These are phyloP conservation scores for Rhazya stricta DNA, from an alignment of 257 asterid genomes.

Conservation along the genomic window DNA sequence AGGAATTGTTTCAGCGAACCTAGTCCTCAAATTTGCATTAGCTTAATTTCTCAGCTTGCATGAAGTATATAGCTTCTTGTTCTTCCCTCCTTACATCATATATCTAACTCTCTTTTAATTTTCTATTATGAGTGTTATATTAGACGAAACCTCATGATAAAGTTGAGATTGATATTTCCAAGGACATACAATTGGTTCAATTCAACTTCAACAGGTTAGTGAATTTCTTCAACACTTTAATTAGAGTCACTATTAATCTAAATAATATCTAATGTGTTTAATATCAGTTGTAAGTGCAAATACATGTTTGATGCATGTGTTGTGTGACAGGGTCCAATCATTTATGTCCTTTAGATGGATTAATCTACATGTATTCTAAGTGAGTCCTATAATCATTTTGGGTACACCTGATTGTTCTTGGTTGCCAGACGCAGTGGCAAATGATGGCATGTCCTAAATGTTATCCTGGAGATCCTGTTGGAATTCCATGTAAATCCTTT, in stretches of 20 bases:
- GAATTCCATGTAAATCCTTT: no score
- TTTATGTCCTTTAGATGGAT: no score
- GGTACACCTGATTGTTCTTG: no score
- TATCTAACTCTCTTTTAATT: conserved; percentile 4
- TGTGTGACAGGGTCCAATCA: not conserved
- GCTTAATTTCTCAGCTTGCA: not conserved
- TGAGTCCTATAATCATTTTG: no score
- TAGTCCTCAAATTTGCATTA: not conserved
- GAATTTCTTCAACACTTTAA: not conserved
- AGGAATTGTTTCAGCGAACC: not conserved
- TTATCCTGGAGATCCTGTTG: no score
- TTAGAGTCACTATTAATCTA: not conserved
- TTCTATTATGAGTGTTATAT: not conserved
- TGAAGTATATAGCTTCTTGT: not conserved
- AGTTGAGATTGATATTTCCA: conserved; percentile 29
- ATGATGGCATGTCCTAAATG: no score
- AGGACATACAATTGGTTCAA: conserved; percentile 25
- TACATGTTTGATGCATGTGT: not conserved
- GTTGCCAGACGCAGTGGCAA: no score
- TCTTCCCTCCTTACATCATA: not conserved
- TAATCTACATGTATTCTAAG: no score
- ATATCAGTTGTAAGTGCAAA: not conserved
- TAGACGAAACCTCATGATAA: conserved; percentile 21
- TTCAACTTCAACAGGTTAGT: conserved; percentile 23
- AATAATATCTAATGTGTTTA: not conserved